phyloP scores from a whole-genome alignment of 345 rosid species.

The Populus davidiana region DNA sequence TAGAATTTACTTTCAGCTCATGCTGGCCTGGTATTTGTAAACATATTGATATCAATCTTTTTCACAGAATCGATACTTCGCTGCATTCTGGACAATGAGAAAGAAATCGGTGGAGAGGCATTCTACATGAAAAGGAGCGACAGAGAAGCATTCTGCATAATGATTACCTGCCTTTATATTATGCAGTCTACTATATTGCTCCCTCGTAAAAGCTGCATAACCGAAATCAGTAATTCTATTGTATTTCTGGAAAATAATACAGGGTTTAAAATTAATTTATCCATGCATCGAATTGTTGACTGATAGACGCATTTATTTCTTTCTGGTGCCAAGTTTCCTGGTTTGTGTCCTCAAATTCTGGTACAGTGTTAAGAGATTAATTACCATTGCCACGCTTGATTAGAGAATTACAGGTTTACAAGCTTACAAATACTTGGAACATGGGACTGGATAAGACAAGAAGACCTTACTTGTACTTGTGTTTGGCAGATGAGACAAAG shows the following conservation, averaged over 20 bases:
- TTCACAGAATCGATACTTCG: conserved; percentile 67
- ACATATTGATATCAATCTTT: background rate
- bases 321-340: background rate
- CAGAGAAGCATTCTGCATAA: conserved; percentile 5
- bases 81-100: conserved; percentile 89
- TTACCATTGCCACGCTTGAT: background rate
- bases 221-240: background rate
- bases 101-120: conserved; percentile 37
- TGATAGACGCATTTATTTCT: background rate
- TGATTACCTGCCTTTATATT: background rate
- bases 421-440: background rate
- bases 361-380: background rate
- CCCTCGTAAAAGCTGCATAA: background rate
- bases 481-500: background rate
- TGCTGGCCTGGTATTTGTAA: background rate
- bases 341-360: background rate
- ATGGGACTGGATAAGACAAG: background rate
- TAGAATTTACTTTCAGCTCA: background rate
- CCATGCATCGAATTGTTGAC: background rate
- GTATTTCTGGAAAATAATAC: background rate
- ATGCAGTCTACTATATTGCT: background rate
- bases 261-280: background rate
- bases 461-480: background rate
- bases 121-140: background rate
- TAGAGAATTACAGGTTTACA: background rate